Base-by-base conservation (phyloP, 371 early-diverging fungal genomes). In the Zopfochytrium polystomum region DNA sequence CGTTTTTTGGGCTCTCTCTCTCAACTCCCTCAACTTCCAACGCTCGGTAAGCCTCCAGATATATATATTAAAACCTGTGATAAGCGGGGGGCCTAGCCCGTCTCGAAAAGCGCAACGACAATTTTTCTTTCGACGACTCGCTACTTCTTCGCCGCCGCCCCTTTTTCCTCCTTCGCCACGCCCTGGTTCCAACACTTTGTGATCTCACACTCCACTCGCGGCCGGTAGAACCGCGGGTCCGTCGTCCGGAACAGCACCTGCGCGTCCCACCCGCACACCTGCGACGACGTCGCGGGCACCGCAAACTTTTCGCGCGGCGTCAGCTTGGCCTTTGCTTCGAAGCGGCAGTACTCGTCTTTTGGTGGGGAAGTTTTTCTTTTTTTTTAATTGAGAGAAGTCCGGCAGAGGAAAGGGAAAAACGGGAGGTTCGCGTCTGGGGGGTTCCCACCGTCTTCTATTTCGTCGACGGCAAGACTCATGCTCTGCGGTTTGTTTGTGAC, bases 241-340 rank as follows among this genome's bases (percentile, higher is more conserved):
- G 61, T 61, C 32, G 61, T 58, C 1, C 65, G 60, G 34, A 72
- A 63, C 32, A 74, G 54, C 29, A 71, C 62, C 46, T 52, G 26
- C 2, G 74, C 66, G 52, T 74, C 70, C 74, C 73, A 74, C 4
- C 78, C 78, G 45, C 73, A 74, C 23, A 58, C 52, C 43, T 63
- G 67, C 22, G 67, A 55, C 2, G 69, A 61, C 2, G 72, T 72
- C 29, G 55, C 52, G 2, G 72, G 72, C 4, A 50, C 45, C 20
- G 59, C 46, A 43, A 59, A 54, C 33, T 51, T 31, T 20, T 58
- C 56, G 1, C 52, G 22, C 34, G 68, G 68, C 30, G 62, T 44
- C 48, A 59, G 30, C n/a, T n/a, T n/a, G n/a, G n/a, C n/a, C n/a
- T n/a, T n/a, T n/a, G n/a, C n/a, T n/a, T n/a, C n/a, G n/a, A n/a